phyloP scores from a whole-genome alignment of 176 grass and related monocot species.

The Tuctoria greenei region DNA sequence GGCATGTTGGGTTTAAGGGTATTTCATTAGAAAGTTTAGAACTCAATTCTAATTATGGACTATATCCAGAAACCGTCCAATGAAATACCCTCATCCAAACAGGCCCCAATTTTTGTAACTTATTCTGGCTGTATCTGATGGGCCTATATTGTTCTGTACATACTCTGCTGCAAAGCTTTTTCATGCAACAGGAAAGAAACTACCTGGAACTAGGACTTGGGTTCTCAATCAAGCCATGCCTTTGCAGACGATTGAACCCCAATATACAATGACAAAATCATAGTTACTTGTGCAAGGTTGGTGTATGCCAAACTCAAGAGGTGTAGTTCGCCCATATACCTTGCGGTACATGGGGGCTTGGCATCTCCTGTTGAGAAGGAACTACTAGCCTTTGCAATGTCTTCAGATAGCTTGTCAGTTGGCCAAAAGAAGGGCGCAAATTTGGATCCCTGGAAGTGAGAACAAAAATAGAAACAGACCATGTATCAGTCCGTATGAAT shows the following conservation, averaged over 20 bases:
- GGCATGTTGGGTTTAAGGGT: conserved; percentile 6
- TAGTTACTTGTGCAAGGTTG: conserved; percentile 43
- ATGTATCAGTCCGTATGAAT: conserved; percentile 9
- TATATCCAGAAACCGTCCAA: conserved; percentile 21
- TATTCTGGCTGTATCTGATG: conserved; percentile 33
- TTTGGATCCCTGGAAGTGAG: conserved; percentile 63
- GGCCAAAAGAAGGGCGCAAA: conserved; percentile 76
- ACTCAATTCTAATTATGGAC: neutral
- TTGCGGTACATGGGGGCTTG: conserved; percentile 42
- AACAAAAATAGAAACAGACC: conserved; percentile 23
- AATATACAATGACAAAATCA: conserved; percentile 42
- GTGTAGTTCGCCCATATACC: conserved; percentile 72
- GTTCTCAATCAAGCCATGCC: conserved; percentile 49
- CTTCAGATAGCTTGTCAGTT: conserved; percentile 64
- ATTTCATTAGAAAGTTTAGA: conserved; percentile 7
- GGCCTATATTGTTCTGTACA: conserved; percentile 53
- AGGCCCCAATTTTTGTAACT: conserved; percentile 16
- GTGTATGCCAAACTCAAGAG: conserved; percentile 29
- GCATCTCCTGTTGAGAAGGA: conserved; percentile 60
- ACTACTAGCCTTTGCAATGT: conserved; percentile 71
- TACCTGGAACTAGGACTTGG: conserved; percentile 3
- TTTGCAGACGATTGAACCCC: conserved; percentile 36
- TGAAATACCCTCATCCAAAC: conserved; percentile 29
- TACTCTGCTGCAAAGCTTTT: conserved; percentile 44
- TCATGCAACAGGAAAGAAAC: conserved; percentile 32